Base-by-base conservation (phyloP, 768 basidiomycete species). In the Neoboletus subvelutipes region DNA sequence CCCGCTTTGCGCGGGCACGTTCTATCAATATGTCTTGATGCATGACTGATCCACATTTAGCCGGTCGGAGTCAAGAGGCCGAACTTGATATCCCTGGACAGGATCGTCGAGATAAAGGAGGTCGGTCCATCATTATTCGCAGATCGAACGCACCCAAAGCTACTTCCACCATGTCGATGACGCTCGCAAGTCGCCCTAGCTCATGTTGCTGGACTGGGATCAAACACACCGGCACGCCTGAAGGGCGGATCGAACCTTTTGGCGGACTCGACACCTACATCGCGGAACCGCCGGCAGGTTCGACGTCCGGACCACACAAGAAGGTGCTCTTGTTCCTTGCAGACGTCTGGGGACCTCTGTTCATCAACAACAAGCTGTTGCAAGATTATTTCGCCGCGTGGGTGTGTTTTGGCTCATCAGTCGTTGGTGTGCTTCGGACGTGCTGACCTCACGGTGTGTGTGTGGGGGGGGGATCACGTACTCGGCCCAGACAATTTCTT, bases 311-410 rank as follows among this genome's bases (percentile, higher is more conserved):
- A 18, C 1, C 48, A 7, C 76, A 75, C 57, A 68, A 69, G 52
- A 80, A 77, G 40, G 75, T 87, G 29, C 67, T 87, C 9, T 58
- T 87, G n/a, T 86, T 78, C 73, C 75, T 82, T 46, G 58, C 83
- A 1, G 85, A 87, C 64, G 72, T 86, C 10, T 31, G 29, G 29
- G 29, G 29, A 11, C 29, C 29, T 1, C 29, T 31, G 29, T 31
- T 31, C 5, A 15, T 84, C 52, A 86, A 86, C 64, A 80, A 81
- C 46, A 68, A 84, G 65, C 67, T 86, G 5, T 50, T 87, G 5
- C 82, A 84, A 63, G 85, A 87, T 64, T 86, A 79, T 55, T 84
- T 82, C 54, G 84, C 86, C 2, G 72, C 79, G 2, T 71, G 77
- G 86, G 86, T 86, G 36, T 2, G 72, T 22, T 31, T 10, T 10